Evolutionary conservation across 179 eudicot species (phyloP).

Genomic region (Corrigiola litoralis): DNA sequence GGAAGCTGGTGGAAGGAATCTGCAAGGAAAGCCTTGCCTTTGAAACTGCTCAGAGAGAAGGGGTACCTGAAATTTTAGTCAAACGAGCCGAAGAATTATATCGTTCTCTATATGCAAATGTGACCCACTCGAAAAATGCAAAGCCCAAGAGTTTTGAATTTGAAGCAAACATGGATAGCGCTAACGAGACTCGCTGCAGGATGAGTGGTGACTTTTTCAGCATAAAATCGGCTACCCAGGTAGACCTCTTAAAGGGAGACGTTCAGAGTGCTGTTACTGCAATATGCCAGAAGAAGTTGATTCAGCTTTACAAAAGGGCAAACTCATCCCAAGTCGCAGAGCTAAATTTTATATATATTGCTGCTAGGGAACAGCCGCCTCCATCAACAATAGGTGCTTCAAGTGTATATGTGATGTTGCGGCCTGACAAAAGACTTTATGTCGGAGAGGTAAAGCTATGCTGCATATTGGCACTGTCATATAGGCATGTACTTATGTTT

Average conservation of each 20-base stretch:
- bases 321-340: slow-evolving; percentile 28
- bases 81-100: slow-evolving; percentile 80
- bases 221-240: slow-evolving; percentile 14
- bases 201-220: slow-evolving; percentile 1
- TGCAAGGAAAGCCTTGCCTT: slow-evolving; percentile 98
- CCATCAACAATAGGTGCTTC: slow-evolving; percentile 90
- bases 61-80: slow-evolving; percentile 63
- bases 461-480: background rate
- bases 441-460: slow-evolving; percentile 73
- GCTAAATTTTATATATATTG: slow-evolving; percentile 47
- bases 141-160: slow-evolving; percentile 5
- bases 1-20: slow-evolving; percentile 88
- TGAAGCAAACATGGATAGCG: slow-evolving; percentile 7
- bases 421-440: slow-evolving; percentile 69
- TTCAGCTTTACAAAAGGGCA: slow-evolving; percentile 38
- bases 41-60: slow-evolving; percentile 91
- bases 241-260: slow-evolving; percentile 35
- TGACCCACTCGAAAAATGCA: slow-evolving; percentile 17
- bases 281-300: slow-evolving; percentile 53
- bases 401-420: slow-evolving; percentile 79
- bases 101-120: slow-evolving; percentile 40
- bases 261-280: slow-evolving; percentile 47
- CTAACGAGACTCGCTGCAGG: slow-evolving; percentile 16
- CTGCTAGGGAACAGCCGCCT: slow-evolving; percentile 84
- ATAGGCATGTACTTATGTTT: no score